Evolutionary conservation across 2,329 filamentous ascomycete species (phyloP), one percentile per base, ranked within the genome.

Genomic region (Bipolaris bicolor): DNA sequence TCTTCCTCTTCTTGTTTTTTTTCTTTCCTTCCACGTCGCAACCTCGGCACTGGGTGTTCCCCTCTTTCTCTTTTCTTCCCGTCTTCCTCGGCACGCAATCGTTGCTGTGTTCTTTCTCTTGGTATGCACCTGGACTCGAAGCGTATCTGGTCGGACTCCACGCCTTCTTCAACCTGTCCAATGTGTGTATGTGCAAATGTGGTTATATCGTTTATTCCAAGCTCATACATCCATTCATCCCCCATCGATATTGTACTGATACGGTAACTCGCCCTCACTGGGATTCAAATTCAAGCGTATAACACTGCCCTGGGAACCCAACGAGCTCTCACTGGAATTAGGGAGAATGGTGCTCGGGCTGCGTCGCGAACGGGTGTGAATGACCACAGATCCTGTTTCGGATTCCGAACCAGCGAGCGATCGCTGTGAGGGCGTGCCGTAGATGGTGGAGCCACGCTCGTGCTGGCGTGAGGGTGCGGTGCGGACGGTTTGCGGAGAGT

Each of bases 281-380:
- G 72, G 67, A 47, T 62, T 68, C 4, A 55, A 58, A 44, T 63
- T 65, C 29, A 75, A 51, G 10, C 70, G 49, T 2, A 76, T 71
- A 7, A 73, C 67, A 15, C 67, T 71, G 5, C 61, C 59, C 10
- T 55, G 65, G 20, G 53, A 52, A 2, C 67, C 50, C 34, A 75
- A 20, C 43, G 71, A 74, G 18, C 67, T 70, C 18, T 65, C 61
- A 20, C 70, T 72, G 11, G 71, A 75, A 50, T 70, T 74, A 0
- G 69, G 67, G 15, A 74, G 31, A 10, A 74, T 60, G 1, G 70
- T 74, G 10, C 67, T 70, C 7, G 69, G 72, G 49, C 71, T 73
- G 22, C 70, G 60, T 33, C 63, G 63, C 7, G 65, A 45, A 9
- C 55, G 48, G 7, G 45, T 47, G 24, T 57, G 60, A 2, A 69